These are phyloP conservation scores for Tricholoma terreum DNA, from an alignment of 768 basidiomycete species.

Conservation along the genomic window DNA sequence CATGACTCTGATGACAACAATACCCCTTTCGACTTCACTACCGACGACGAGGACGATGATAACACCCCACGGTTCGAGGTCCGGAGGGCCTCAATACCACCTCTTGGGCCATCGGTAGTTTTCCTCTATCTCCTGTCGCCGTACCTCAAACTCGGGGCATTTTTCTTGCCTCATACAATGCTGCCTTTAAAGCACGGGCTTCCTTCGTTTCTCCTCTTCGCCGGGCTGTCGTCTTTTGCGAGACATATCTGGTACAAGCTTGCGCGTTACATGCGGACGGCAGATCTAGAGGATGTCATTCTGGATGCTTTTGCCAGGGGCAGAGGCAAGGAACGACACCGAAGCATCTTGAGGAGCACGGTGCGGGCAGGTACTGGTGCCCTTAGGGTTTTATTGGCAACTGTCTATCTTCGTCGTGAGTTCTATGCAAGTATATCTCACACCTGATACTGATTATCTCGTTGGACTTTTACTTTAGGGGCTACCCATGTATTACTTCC, in stretches of 20 bases:
- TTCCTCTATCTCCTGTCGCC: conserved; percentile 71
- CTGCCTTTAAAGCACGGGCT: conserved; percentile 50
- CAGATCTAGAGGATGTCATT: conserved; percentile 64
- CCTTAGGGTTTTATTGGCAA: conserved; percentile 49
- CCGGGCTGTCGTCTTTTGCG: conserved; percentile 56
- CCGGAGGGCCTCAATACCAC: conserved; percentile 41
- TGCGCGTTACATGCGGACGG: conserved; percentile 64
- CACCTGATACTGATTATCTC: too few relatives aligned
- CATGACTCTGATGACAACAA: conserved; percentile 46
- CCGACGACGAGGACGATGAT: conserved; percentile 47
- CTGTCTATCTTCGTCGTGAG: conserved; percentile 67
- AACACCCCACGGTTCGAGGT: conserved; percentile 45
- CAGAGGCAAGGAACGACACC: conserved; percentile 46
- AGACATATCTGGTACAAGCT: conserved; percentile 77
- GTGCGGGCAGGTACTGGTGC: conserved; percentile 43
- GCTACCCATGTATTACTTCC: conserved; percentile 51
- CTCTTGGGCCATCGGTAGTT: conserved; percentile 53
- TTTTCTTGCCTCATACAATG: conserved; percentile 50
- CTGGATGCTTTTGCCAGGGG: conserved; percentile 58
- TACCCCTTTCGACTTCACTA: conserved; percentile 37
- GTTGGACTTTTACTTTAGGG: conserved; percentile 35
- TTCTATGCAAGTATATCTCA: conserved; percentile 14
- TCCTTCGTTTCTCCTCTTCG: conserved; percentile 48
- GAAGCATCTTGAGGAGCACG: conserved; percentile 40
- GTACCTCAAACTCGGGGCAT: conserved; percentile 68